Percentiles rank a stretch among this genome's conserved stretches.
These are phyloP conservation scores for Ormosia semicastrata DNA, from an alignment of 306 rosid genomes.

Conservation along the genomic window DNA sequence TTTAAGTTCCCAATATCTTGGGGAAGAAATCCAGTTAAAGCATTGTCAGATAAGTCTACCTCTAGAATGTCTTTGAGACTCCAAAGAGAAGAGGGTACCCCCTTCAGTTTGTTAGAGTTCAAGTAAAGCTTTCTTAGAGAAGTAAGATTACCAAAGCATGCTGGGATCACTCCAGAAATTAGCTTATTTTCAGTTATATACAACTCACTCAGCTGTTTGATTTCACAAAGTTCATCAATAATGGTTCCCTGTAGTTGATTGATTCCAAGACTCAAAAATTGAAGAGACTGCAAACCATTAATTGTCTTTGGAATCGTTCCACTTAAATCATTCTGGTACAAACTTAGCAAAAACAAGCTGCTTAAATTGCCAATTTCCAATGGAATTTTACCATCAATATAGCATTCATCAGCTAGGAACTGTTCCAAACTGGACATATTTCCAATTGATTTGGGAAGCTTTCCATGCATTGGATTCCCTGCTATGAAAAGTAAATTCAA, in stretches of 20 bases:
- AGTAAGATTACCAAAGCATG: constrained; percentile 33
- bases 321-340: constrained; percentile 17
- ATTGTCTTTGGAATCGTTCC: constrained; percentile 37
- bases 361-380: constrained; percentile 34
- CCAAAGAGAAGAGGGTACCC: constrained; percentile 26
- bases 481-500: constrained; percentile 2
- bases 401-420: neutral
- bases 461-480: constrained; percentile 29
- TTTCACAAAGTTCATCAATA: constrained; percentile 27
- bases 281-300: constrained; percentile 19
- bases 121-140: constrained; percentile 24
- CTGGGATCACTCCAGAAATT: constrained; percentile 26
- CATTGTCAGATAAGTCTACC: constrained; percentile 37
- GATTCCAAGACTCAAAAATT: constrained; percentile 17
- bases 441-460: constrained; percentile 26
- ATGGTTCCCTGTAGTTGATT: constrained; percentile 30
- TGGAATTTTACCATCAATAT: constrained; percentile 32
- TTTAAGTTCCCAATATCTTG: constrained; percentile 20
- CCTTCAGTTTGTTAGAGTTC: constrained; percentile 26
- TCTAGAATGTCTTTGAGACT: constrained; percentile 25
- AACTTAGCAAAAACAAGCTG: neutral
- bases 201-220: constrained; percentile 8
- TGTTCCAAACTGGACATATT: constrained; percentile 30
- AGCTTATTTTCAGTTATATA: constrained; percentile 20
- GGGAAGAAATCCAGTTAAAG: constrained; percentile 22